A percentile compares a stretch with the other conserved stretches of the same genome.
phyloP scores from a whole-genome alignment of 176 grass and related monocot genomes.

The Oryza punctata region DNA sequence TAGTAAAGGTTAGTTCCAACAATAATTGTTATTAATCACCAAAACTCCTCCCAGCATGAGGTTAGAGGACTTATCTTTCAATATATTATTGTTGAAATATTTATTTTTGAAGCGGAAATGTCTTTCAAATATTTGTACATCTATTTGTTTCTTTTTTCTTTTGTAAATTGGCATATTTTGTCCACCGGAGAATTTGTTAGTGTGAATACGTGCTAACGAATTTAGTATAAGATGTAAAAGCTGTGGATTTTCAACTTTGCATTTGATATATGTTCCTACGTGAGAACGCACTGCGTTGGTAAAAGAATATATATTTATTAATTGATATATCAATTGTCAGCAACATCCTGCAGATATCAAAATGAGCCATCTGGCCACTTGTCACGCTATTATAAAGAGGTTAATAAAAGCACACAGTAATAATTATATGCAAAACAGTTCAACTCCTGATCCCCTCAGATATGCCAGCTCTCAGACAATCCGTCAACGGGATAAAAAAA shows the following conservation, averaged over 20 bases:
- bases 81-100: no score
- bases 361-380: not conserved
- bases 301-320: not conserved
- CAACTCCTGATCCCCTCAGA: conserved; percentile 30
- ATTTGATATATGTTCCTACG: not conserved
- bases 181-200: not conserved
- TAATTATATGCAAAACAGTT: conserved; percentile 18
- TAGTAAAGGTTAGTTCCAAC: no score
- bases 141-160: not conserved
- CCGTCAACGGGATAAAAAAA: conserved; percentile 49
- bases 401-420: not conserved
- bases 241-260: not conserved
- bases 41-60: no score
- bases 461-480: conserved; percentile 40
- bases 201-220: not conserved
- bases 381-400: not conserved
- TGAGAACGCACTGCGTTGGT: not conserved
- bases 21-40: no score
- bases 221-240: no score
- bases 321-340: not conserved
- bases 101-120: no score
- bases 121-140: not conserved
- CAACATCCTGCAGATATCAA: not conserved
- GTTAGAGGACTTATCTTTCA: no score
- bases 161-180: not conserved